Base-by-base conservation (phyloP, 1,284 basidiomycete species). In the Ganoderma lingzhi region DNA sequence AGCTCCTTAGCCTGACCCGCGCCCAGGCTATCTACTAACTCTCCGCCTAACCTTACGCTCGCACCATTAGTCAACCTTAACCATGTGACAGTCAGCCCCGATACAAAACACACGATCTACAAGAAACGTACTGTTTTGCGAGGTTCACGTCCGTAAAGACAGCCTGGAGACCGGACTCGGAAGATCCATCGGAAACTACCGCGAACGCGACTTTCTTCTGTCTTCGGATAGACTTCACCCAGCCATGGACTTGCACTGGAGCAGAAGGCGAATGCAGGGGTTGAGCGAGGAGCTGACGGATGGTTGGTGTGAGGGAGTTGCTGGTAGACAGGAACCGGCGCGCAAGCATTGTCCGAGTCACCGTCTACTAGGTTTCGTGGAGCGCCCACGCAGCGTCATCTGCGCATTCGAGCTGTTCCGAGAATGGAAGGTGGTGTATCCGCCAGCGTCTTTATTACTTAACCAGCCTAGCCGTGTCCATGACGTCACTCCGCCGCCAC, bases 191-290 rank as follows among this genome's bases (percentile, higher is more conserved):
- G 63, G 88, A 90, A 65, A 98, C 80, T 56, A 94, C 91, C 0
- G 91, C 92, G 76, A 98, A 98, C 0, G 94, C 86, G 39, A 96
- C 85, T 66, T 91, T 91, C 84, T 97, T 97, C 82, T 97, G 95
- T 42, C 88, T 87, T 53, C 96, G 87, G 58, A 97, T 86, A 0
- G 92, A 93, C 76, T 91, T 92, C 65, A 98, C 84, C 94, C 95
- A 97, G 60, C 95, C 96, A 70, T 90, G 85, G 30, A 93, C 80
- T 28, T 82, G 64, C 14, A 86, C 75, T 30, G 75, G 61, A 60
- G 76, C 69, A 2, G 70, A 51, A 10, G 70, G 37, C 6, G 68
- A 64, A 42, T 14, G 62, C 45, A 68, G 70, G 48, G 68, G 70
- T 2, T 76, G 73, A 48, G 83, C 75, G 28, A 90, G 82, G 53